phyloP scores from a whole-genome alignment of 345 rosid genomes.

The Erysimum cheiranthoides region DNA sequence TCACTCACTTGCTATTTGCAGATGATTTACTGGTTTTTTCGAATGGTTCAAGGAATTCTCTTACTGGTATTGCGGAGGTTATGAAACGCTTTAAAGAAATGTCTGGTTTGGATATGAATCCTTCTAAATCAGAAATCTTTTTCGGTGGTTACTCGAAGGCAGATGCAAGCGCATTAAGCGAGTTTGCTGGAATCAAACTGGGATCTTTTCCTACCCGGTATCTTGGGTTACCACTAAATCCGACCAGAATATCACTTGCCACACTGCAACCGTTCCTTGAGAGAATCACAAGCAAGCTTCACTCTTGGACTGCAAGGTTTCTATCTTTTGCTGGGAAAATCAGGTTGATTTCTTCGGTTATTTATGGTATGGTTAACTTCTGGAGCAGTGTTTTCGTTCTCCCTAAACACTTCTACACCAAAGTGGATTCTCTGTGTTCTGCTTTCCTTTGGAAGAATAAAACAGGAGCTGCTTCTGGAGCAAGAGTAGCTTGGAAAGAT shows the following conservation, averaged over 20 bases:
- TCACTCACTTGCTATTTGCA: not conserved
- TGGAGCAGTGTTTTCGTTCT: not conserved
- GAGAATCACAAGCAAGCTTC: not conserved
- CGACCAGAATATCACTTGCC: not conserved
- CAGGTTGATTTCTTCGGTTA: not conserved
- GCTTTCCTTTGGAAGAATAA: not conserved
- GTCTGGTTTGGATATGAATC: not conserved
- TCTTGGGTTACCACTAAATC: not conserved
- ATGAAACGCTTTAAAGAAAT: not conserved
- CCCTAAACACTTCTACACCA: not conserved
- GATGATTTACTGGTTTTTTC: not conserved
- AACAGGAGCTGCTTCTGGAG: not conserved
- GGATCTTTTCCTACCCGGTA: not conserved
- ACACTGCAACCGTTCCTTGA: not conserved
- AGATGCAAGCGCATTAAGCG: not conserved
- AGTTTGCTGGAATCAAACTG: not conserved
- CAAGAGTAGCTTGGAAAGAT: not conserved
- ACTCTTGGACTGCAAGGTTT: not conserved
- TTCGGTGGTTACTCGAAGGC: not conserved
- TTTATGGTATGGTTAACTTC: not conserved
- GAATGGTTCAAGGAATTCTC: not conserved
- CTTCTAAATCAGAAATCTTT: not conserved
- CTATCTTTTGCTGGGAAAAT: not conserved
- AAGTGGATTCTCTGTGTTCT: not conserved
- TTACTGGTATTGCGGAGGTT: not conserved